phyloP scores from a whole-genome alignment of 2,329 filamentous ascomycete species.

The Neofusicoccum ribis region DNA sequence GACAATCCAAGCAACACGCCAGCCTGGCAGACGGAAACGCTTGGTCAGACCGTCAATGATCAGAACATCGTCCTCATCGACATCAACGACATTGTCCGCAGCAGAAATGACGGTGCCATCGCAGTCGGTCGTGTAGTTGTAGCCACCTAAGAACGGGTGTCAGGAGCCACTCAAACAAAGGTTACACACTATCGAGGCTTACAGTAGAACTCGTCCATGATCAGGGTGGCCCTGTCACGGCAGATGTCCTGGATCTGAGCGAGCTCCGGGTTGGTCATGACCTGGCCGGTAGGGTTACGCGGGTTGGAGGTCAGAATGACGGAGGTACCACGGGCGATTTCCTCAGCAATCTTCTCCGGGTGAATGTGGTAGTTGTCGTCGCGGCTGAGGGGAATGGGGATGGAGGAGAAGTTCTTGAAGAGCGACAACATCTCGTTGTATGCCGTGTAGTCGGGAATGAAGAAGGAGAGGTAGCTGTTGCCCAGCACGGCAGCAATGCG shows the following conservation, averaged over 20 bases:
- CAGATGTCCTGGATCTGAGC: slow-evolving; percentile 91
- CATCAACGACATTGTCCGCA: slow-evolving; percentile 85
- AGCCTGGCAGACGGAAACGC: slow-evolving; percentile 92
- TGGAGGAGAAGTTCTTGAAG: slow-evolving; percentile 73
- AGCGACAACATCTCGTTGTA: slow-evolving; percentile 97
- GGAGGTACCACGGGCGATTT: slow-evolving; percentile 73
- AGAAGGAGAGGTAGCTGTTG: slow-evolving; percentile 90
- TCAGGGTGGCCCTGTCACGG: slow-evolving; percentile 83
- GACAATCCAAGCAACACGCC: slow-evolving; percentile 95
- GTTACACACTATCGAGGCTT: background rate
- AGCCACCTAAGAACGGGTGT: slow-evolving; percentile 52
- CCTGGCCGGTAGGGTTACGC: slow-evolving; percentile 87
- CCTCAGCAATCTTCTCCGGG: slow-evolving; percentile 87
- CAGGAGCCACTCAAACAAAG: too few relatives aligned
- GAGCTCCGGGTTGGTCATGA: slow-evolving; percentile 81
- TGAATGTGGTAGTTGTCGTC: slow-evolving; percentile 92
- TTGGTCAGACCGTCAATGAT: slow-evolving; percentile 96
- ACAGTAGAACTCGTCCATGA: slow-evolving; percentile 92
- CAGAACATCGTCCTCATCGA: slow-evolving; percentile 76
- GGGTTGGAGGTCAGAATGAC: slow-evolving; percentile 96
- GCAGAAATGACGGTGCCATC: slow-evolving; percentile 87
- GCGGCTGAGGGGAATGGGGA: slow-evolving; percentile 67
- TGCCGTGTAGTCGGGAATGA: slow-evolving; percentile 89
- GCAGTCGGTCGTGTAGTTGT: slow-evolving; percentile 92
- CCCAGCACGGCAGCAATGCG: slow-evolving; percentile 92